phyloP scores from a whole-genome alignment of 2,329 filamentous ascomycete species.

The Hypoxylon sp. region DNA sequence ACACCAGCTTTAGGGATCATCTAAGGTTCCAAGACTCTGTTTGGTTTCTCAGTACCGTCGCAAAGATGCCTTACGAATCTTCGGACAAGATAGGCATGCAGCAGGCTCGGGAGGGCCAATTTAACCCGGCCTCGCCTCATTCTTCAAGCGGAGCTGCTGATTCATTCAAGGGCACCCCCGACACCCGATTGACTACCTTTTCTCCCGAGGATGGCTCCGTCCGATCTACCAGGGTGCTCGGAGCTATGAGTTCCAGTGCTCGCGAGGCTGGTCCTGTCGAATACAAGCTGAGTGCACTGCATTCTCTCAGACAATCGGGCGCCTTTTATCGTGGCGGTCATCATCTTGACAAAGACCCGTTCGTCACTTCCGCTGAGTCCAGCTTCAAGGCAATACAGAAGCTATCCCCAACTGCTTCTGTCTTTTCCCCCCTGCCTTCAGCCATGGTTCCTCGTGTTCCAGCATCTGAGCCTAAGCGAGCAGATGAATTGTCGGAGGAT shows the following conservation, averaged over 20 bases:
- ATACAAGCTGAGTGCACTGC: conserved; percentile 47
- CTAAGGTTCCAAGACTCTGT: neutral
- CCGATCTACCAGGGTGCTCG: conserved; percentile 60
- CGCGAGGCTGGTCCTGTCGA: conserved; percentile 51
- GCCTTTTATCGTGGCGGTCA: conserved; percentile 45
- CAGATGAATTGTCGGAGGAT: conserved; percentile 37
- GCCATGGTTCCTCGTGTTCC: conserved; percentile 33
- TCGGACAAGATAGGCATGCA: conserved; percentile 56
- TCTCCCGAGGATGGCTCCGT: conserved; percentile 71
- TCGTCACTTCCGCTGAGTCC: conserved; percentile 60
- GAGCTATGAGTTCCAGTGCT: conserved; percentile 52
- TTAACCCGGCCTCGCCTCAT: conserved; percentile 65
- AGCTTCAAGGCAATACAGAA: conserved; percentile 59
- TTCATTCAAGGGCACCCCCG: conserved; percentile 74
- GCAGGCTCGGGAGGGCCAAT: conserved; percentile 59
- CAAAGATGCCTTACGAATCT: conserved; percentile 31
- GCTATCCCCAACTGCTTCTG: conserved; percentile 74
- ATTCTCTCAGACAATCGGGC: conserved; percentile 45
- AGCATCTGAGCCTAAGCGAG: conserved; percentile 40
- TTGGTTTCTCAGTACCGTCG: neutral
- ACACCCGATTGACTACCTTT: conserved; percentile 74
- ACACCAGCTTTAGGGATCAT: conserved; percentile 1
- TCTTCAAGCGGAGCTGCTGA: conserved; percentile 68
- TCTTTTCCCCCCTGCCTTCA: conserved; percentile 69
- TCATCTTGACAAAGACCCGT: conserved; percentile 65